A percentile compares a stretch with the other conserved stretches of the same genome.
These are phyloP conservation scores for Rosa multiflora DNA, from an alignment of 306 rosid genomes.

Conservation along the genomic window DNA sequence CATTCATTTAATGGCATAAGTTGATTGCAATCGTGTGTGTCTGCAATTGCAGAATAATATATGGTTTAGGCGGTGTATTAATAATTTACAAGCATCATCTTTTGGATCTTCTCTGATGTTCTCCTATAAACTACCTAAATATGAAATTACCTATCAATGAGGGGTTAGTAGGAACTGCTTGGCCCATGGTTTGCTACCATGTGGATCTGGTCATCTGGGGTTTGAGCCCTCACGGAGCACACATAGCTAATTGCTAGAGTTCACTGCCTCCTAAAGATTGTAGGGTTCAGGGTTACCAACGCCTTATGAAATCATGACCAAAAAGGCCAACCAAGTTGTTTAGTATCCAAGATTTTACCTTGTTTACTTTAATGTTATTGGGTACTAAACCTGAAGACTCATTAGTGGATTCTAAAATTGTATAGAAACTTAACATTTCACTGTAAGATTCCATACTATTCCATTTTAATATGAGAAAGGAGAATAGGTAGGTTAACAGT, in stretches of 20 bases:
- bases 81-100: too few relatives aligned
- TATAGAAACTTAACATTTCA: too few relatives aligned
- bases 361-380: too few relatives aligned
- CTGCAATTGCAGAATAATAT: not conserved
- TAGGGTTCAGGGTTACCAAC: not conserved
- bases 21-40: not conserved
- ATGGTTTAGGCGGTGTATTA: too few relatives aligned
- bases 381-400: too few relatives aligned
- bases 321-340: not conserved
- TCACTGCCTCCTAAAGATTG: not conserved
- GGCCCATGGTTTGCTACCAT: not conserved
- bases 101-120: too few relatives aligned
- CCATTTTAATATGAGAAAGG: too few relatives aligned
- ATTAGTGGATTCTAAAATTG: too few relatives aligned
- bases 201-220: not conserved
- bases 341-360: too few relatives aligned
- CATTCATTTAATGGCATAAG: not conserved
- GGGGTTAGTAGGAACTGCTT: not conserved
- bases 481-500: too few relatives aligned
- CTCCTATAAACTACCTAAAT: not conserved
- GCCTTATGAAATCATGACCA: too few relatives aligned
- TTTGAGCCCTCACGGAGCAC: not conserved
- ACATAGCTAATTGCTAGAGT: not conserved
- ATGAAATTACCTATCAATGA: not conserved
- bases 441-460: too few relatives aligned